Conservation (phyloP, 1,284 basidiomycete genomes). For the Austroboletus novae-zelandiae region DNA sequence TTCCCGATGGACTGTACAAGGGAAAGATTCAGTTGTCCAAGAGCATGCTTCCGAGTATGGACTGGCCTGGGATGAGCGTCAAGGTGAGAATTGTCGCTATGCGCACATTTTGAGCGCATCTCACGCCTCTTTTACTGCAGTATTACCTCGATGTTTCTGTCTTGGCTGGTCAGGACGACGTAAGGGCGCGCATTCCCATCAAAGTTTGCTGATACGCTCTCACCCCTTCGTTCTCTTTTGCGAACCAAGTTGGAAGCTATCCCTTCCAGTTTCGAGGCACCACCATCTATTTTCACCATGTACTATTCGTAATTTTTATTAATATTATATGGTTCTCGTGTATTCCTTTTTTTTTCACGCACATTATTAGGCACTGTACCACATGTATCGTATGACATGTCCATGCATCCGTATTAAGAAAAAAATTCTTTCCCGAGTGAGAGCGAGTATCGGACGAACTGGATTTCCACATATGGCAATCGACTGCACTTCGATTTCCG, state of each 20-base stretch:
- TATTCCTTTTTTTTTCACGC: background rate
- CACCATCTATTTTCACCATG: background rate
- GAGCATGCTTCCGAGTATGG: slow-evolving; percentile 60
- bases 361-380: no score
- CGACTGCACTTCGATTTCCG: background rate
- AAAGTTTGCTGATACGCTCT: slow-evolving; percentile 45
- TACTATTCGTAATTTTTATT: background rate
- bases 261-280: background rate
- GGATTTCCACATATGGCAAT: slow-evolving; percentile 7
- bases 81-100: slow-evolving; percentile 45
- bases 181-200: slow-evolving; percentile 58
- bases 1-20: slow-evolving; percentile 68
- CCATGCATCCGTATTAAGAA: background rate
- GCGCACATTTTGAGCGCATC: slow-evolving; percentile 2
- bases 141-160: slow-evolving; percentile 71
- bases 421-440: background rate
- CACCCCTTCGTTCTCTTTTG: background rate
- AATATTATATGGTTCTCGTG: slow-evolving; percentile 3
- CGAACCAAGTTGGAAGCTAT: background rate
- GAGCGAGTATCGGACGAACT: no score
- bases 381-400: background rate
- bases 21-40: slow-evolving; percentile 51
- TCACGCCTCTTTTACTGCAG: slow-evolving; percentile 34
- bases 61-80: slow-evolving; percentile 63
- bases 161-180: slow-evolving; percentile 56